Evolutionary conservation across 345 rosid genomes (phyloP).

Genomic region (Eucalyptus brandiana): DNA sequence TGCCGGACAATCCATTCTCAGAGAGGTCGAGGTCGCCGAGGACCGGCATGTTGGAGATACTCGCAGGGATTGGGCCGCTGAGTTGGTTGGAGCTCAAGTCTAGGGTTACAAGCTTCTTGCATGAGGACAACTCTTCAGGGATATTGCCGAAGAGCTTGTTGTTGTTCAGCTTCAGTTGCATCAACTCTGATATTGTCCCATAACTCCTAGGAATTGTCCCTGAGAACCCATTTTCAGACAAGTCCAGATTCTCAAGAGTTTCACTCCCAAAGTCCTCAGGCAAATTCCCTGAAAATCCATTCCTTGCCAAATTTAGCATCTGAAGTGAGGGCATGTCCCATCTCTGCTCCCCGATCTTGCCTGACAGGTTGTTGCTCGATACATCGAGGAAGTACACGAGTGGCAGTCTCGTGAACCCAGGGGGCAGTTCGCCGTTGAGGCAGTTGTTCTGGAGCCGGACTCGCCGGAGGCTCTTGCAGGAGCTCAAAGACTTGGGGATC

Average conservation of each 20-base stretch:
- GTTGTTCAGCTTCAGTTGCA: constrained; percentile 42
- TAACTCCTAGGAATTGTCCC: constrained; percentile 36
- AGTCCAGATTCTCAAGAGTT: constrained; percentile 49
- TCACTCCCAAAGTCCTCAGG: constrained; percentile 48
- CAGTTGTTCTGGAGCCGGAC: constrained; percentile 67
- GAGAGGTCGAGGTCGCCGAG: constrained; percentile 80
- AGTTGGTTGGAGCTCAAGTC: constrained; percentile 75
- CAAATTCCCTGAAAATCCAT: constrained; percentile 47
- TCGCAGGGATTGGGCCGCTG: constrained; percentile 42
- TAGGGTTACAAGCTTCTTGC: constrained; percentile 61
- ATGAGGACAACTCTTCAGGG: constrained; percentile 54
- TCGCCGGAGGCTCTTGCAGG: constrained; percentile 53
- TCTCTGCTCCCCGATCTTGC: constrained; percentile 24
- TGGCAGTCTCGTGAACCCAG: constrained; percentile 38
- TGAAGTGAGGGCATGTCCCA: constrained; percentile 73
- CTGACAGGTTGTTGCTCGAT: constrained; percentile 57
- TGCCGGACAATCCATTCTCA: constrained; percentile 47
- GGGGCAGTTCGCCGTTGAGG: constrained; percentile 41
- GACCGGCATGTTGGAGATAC: constrained; percentile 37
- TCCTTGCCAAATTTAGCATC: constrained; percentile 61
- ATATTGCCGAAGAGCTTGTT: constrained; percentile 56
- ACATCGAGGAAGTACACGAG: constrained; percentile 71
- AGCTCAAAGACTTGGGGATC: constrained; percentile 40
- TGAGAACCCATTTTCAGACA: constrained; percentile 48
- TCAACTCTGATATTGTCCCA: constrained; percentile 33